These are phyloP conservation scores for Prorocentrum cordatum DNA, from an alignment of 169 alveolate genomes.

Conservation along the genomic window DNA sequence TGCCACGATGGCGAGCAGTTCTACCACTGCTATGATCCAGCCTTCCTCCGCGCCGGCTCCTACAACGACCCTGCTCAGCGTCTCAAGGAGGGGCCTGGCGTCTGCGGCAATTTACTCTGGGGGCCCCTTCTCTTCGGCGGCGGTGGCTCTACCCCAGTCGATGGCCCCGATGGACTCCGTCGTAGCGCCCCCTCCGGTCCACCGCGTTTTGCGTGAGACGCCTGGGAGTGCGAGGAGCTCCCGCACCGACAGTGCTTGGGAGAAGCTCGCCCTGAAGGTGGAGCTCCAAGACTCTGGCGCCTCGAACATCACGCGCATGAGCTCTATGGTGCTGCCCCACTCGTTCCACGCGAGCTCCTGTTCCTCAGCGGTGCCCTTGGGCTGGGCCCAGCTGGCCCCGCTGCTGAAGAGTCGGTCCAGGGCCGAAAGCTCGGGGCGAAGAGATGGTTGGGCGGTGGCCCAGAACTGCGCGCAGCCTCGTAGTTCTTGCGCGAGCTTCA, in stretches of 20 bases:
- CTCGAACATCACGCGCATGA: neutral
- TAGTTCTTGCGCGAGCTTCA: neutral
- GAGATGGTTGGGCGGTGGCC: neutral
- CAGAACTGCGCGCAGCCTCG: neutral
- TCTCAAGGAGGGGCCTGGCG: neutral
- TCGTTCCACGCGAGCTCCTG: neutral
- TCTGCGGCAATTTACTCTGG: neutral
- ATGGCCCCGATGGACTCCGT: neutral
- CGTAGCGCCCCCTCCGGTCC: neutral
- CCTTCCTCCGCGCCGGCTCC: neutral
- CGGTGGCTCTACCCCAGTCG: neutral
- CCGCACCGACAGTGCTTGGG: neutral
- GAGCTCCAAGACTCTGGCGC: neutral
- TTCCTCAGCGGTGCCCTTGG: neutral
- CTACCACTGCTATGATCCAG: neutral
- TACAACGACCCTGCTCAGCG: neutral
- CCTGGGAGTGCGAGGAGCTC: conserved; percentile 5
- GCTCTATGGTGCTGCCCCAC: neutral
- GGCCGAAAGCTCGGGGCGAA: neutral
- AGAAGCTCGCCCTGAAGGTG: neutral
- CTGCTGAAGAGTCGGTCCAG: neutral
- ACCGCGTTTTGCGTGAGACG: neutral
- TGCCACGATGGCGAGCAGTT: neutral
- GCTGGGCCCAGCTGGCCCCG: neutral
- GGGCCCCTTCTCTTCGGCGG: too few species aligned